These are phyloP conservation scores for Sporothrix sp. DNA, from an alignment of 2,329 filamentous ascomycete genomes.

Conservation along the genomic window DNA sequence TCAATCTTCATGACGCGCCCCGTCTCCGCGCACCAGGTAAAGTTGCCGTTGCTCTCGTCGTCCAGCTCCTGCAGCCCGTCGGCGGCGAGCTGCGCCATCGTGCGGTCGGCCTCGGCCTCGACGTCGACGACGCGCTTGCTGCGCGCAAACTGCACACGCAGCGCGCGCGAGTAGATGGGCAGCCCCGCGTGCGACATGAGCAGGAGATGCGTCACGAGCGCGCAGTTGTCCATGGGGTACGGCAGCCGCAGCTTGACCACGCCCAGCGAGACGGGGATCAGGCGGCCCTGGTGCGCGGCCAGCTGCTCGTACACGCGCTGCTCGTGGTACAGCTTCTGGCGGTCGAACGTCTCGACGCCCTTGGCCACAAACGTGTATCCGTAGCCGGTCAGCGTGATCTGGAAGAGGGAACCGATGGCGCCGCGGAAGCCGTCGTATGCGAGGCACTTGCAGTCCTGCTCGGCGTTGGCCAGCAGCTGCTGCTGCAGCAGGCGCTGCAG, in stretches of 20 bases:
- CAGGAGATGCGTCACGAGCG: conserved; percentile 16
- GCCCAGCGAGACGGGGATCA: conserved; percentile 13
- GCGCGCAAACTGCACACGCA: background rate
- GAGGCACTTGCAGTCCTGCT: conserved; percentile 11
- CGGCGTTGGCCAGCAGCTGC: conserved; percentile 9
- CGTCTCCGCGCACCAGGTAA: conserved; percentile 12
- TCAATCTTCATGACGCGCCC: conserved; percentile 13
- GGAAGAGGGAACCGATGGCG: conserved; percentile 13
- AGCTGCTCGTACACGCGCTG: conserved; percentile 10
- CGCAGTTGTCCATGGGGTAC: conserved; percentile 10
- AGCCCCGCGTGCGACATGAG: conserved; percentile 17
- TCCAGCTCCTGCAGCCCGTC: conserved; percentile 9
- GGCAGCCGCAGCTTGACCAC: conserved; percentile 9
- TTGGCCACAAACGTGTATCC: conserved; percentile 15
- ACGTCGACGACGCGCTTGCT: conserved; percentile 1
- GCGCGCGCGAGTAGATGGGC: background rate
- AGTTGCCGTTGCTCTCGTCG: conserved; percentile 8
- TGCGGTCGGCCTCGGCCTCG: conserved; percentile 9
- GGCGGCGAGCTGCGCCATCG: conserved; percentile 3
- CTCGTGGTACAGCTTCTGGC: conserved; percentile 7
- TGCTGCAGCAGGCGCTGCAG: conserved; percentile 4
- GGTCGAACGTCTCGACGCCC: conserved; percentile 5
- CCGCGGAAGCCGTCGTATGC: conserved; percentile 1
- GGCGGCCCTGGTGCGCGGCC: conserved; percentile 6
- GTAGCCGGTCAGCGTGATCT: conserved; percentile 13